Conservation (phyloP, 768 basidiomycete genomes). For the Pisolithus albus region DNA sequence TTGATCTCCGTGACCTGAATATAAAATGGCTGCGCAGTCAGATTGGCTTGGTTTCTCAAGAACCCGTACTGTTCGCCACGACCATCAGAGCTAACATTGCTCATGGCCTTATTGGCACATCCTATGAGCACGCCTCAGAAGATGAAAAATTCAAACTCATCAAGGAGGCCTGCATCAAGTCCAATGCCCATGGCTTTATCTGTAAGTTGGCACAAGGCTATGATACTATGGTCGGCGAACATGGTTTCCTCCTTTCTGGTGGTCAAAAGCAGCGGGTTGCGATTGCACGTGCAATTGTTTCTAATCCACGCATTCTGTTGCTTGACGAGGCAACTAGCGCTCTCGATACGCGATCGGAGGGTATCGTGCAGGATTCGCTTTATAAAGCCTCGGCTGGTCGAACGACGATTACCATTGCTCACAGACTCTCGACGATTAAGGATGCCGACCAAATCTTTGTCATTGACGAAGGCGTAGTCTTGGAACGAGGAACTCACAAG, state of each 20-base stretch:
- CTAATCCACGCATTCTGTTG: constrained; percentile 82
- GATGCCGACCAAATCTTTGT: constrained; percentile 80
- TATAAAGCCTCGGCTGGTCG: constrained; percentile 78
- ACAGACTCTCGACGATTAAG: constrained; percentile 78
- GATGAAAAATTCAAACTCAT: constrained; percentile 76
- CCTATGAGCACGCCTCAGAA: constrained; percentile 55
- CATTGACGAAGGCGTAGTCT: constrained; percentile 79
- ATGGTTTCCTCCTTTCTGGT: constrained; percentile 78
- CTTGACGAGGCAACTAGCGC: constrained; percentile 85
- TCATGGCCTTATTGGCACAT: constrained; percentile 76
- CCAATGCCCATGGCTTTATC: constrained; percentile 86
- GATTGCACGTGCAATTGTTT: constrained; percentile 86
- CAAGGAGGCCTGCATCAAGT: constrained; percentile 81
- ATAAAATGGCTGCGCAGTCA: constrained; percentile 81
- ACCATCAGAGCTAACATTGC: constrained; percentile 78
- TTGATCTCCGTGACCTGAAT: constrained; percentile 68
- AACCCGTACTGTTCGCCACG: constrained; percentile 80
- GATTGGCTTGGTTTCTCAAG: constrained; percentile 85
- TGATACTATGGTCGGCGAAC: constrained; percentile 84
- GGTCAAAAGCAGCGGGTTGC: constrained; percentile 87
- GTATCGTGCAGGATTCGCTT: constrained; percentile 84
- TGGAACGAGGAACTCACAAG: constrained; percentile 76
- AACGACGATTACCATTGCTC: constrained; percentile 31
- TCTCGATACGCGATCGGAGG: constrained; percentile 80
- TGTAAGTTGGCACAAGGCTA: constrained; percentile 74